phyloP scores from a whole-genome alignment of 192 early-diverging fungal species.

The Coemansia sp. region DNA sequence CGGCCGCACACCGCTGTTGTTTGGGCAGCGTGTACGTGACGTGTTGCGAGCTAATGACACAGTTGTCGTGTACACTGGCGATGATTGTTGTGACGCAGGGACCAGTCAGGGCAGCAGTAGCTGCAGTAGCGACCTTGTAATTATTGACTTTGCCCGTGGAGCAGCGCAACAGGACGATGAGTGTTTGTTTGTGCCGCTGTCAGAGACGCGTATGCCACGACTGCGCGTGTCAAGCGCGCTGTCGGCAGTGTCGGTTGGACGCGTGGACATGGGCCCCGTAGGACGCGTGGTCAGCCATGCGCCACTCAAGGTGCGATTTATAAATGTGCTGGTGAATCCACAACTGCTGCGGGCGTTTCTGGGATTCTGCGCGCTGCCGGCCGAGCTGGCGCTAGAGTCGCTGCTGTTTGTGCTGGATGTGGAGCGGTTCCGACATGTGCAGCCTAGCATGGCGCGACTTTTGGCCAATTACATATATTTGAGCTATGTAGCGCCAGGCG shows the following conservation, averaged over 20 bases:
- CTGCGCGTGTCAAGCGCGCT: background rate
- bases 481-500: constrained; percentile 66
- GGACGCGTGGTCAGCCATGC: constrained; percentile 30
- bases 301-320: constrained; percentile 50
- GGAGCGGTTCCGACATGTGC: constrained; percentile 66
- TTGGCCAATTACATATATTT: constrained; percentile 73
- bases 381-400: constrained; percentile 78
- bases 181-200: constrained; percentile 15
- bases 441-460: constrained; percentile 53
- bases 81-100: background rate
- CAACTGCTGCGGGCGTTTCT: constrained; percentile 38
- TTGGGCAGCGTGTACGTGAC: constrained; percentile 53
- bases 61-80: constrained; percentile 46
- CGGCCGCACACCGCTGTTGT: constrained; percentile 47
- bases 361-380: constrained; percentile 50
- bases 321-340: constrained; percentile 46
- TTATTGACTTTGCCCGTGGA: constrained; percentile 11
- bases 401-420: constrained; percentile 83
- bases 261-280: constrained; percentile 16
- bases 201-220: background rate
- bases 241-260: constrained; percentile 2
- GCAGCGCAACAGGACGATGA: background rate
- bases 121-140: constrained; percentile 27
- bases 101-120: constrained; percentile 31
- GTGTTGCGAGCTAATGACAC: constrained; percentile 57